Base-by-base conservation (phyloP, 805 yeast genomes). In the Metschnikowia kunwiensis region DNA sequence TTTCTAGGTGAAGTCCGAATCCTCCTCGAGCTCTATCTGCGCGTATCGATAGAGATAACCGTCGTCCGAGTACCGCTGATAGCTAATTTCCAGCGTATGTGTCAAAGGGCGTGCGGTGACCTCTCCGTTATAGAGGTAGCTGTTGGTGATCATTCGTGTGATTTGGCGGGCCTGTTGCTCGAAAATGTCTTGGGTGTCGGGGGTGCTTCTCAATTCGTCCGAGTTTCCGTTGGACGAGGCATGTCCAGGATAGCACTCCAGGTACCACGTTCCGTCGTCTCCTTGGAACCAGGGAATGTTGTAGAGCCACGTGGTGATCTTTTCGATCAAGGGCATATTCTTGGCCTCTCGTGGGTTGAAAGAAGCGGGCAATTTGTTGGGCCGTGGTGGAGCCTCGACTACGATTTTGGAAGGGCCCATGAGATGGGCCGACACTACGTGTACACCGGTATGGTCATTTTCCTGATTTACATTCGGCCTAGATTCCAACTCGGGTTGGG, bases 241-340 rank as follows among this genome's bases (percentile, higher is more conserved):
- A 4, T 54, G 55, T 0, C 74, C 78, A 0, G 80, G 75, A 43
- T 68, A 78, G 44, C 82, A 77, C n/a, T 68, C 70, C 68, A 68
- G 12, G 35, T 24, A 42, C 37, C 47, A 40, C 12, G 51, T 28
- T 21, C 49, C 44, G 25, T 44, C 51, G 13, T 56, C 43, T 0
- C 60, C 51, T 33, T 59, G 66, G 7, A 68, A 52, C 52, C 52
- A 48, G 1, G 89, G 89, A 3, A 84, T 70, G 19, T 68, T 65
- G 3, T 62, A 60, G 23, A 84, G 71, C 93, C 93, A 84, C 5
- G 55, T 60, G 24, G 66, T 65, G 1, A 84, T 84, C 49, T 83
- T 84, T 49, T 84, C 91, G 31, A 59, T 63, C 43, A 70, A 74
- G 1, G 78, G 69, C 88, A 84, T 82, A 54, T 77, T 79, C 7